A percentile compares a stretch with the other conserved stretches of the same genome.
phyloP scores from a whole-genome alignment of 768 basidiomycete species.

The Russula lepida region DNA sequence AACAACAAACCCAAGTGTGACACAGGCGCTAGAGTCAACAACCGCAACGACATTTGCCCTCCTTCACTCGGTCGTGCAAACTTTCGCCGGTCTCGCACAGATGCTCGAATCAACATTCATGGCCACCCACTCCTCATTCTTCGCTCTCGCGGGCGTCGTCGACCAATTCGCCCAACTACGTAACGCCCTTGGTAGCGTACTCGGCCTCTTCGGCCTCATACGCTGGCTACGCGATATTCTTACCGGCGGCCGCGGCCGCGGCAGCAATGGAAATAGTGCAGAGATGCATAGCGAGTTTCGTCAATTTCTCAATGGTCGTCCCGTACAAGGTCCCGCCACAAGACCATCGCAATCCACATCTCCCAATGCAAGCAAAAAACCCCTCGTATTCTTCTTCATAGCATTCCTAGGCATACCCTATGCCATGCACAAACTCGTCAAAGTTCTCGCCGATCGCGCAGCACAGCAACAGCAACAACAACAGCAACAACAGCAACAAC shows the following conservation, averaged over 20 bases:
- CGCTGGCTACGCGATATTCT: constrained; percentile 72
- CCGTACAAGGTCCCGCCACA: constrained; percentile 39
- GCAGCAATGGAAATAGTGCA: constrained; percentile 18
- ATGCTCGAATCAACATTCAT: constrained; percentile 97
- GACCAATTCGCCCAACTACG: constrained; percentile 91
- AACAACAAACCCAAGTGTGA: constrained; percentile 53
- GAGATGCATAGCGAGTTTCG: constrained; percentile 60
- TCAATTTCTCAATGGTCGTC: constrained; percentile 62
- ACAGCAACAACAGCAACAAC: constrained; percentile 34
- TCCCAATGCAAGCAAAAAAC: constrained; percentile 77
- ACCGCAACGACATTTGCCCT: constrained; percentile 91
- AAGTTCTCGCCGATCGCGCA: constrained; percentile 59
- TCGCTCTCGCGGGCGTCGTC: constrained; percentile 92
- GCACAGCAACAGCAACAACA: constrained; percentile 34
- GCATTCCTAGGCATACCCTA: constrained; percentile 91
- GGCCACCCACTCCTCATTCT: constrained; percentile 93
- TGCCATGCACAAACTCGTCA: constrained; percentile 85
- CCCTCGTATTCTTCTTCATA: constrained; percentile 86
- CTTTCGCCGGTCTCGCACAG: constrained; percentile 89
- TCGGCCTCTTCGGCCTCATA: constrained; percentile 85
- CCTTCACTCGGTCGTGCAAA: constrained; percentile 90
- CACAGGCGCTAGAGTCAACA: constrained; percentile 80
- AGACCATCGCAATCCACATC: constrained; percentile 22
- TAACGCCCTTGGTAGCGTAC: constrained; percentile 87
- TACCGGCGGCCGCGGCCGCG: constrained; percentile 34